Percentiles rank a stretch among this genome's conserved stretches.
Evolutionary conservation across 768 basidiomycete genomes (phyloP).

Genomic region (Hypholoma fasciculare): DNA sequence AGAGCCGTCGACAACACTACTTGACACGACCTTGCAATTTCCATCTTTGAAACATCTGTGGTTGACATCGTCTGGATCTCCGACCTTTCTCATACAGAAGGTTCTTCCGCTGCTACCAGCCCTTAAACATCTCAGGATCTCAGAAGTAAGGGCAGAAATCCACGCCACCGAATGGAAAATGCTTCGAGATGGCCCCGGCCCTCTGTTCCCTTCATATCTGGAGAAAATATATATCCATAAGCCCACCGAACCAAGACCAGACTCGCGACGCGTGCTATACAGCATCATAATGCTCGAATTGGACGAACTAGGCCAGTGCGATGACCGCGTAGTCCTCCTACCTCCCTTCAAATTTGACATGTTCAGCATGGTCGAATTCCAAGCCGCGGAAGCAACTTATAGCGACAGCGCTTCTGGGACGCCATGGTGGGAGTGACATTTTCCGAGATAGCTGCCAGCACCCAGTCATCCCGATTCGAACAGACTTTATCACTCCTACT

Average conservation of each 20-base stretch:
- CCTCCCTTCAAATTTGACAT: constrained; percentile 17
- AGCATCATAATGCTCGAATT: constrained; percentile 15
- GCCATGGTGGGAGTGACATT: constrained; percentile 13
- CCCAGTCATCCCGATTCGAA: too few relatives aligned
- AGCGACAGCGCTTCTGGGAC: constrained; percentile 8
- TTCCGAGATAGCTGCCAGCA: too few relatives aligned
- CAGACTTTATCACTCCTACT: too few relatives aligned
- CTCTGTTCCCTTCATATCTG: constrained; percentile 6
- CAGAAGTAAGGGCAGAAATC: constrained; percentile 16
- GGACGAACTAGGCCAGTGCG: constrained; percentile 4
- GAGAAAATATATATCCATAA: constrained; percentile 17
- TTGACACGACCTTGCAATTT: constrained; percentile 9
- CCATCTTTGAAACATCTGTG: constrained; percentile 16
- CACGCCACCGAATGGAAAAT: constrained; percentile 14
- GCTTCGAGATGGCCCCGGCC: neutral
- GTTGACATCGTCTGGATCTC: constrained; percentile 17
- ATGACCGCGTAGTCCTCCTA: constrained; percentile 10
- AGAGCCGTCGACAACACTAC: constrained; percentile 9
- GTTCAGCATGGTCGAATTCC: constrained; percentile 21
- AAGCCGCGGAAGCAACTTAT: constrained; percentile 18
- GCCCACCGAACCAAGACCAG: constrained; percentile 15
- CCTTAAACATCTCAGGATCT: constrained; percentile 18
- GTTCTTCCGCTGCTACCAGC: constrained; percentile 15
- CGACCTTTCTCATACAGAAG: constrained; percentile 13
- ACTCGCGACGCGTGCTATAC: constrained; percentile 7